Base-by-base conservation (phyloP, 148 eudicot genomes). In the Silene latifolia region DNA sequence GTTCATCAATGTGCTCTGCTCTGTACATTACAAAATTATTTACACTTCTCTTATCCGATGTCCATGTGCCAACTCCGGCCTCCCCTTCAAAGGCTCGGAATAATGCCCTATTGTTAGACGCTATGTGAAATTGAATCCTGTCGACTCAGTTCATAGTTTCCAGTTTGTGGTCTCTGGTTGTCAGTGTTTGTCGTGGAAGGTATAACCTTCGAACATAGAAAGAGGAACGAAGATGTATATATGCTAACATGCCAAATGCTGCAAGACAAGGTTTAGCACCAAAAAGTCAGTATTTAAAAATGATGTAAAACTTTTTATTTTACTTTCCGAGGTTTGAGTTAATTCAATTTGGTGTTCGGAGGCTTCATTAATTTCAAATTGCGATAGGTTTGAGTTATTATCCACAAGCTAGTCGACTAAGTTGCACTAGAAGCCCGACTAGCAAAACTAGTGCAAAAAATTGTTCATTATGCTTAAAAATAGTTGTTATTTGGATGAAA, bases 221-320 rank as follows among this genome's bases (percentile, higher is more conserved):
- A 95, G 78, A 95, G 85, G 83, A 95, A 90, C 35, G 98, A 92
- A 18, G 93, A 85, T 10, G 91, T 83, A 78, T 89, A 95, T 80
- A 89, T 85, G 76, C 86, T 85, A 61, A 95, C 75, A 71, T 95
- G 97, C 98, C 98, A 95, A 67, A 88, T n/a, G 72, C 98, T 95
- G 92, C 85, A 87, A 78, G 80, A 85, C 72, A 74, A 25, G 47
- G 67, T 59, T 72, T 4, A 2, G 17, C 56, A 72, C 27, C 54
- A 20, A 8, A 76, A 48, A 4, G 12, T 76, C 64, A 66, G 74
- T 60, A 17, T 39, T 4, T 14, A 2, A 24, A 24, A 54, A 46
- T 5, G 7, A 44, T 3, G 42, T 35, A 4, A 35, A 35, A 4
- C 0, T 3, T 3, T 3, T 3, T 35, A 35, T 35, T 35, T 35